These are phyloP conservation scores for Blepharisma stoltei DNA, from an alignment of 73 alveolate species.

Conservation along the genomic window DNA sequence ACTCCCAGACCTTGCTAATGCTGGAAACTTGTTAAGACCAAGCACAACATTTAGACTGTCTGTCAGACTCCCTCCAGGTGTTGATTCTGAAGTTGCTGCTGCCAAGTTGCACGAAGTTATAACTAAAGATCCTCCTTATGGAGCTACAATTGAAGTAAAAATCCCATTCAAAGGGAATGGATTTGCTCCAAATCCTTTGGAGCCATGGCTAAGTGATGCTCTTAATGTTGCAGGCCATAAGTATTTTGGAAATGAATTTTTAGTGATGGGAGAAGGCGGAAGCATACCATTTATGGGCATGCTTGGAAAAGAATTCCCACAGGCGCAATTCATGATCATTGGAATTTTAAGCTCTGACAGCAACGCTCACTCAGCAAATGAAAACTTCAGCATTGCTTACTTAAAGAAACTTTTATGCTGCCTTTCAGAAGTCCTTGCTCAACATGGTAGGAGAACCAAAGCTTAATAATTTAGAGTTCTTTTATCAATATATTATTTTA, in stretches of 20 bases:
- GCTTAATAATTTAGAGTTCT: too few relatives aligned
- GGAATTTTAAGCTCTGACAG: slow-evolving; percentile 95
- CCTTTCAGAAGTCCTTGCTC: slow-evolving; percentile 28
- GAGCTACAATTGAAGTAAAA: slow-evolving; percentile 58
- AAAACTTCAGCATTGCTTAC: slow-evolving; percentile 66
- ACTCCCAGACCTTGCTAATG: slow-evolving; percentile 70
- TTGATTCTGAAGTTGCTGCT: slow-evolving; percentile 64
- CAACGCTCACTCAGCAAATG: slow-evolving; percentile 90
- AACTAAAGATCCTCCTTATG: slow-evolving; percentile 76
- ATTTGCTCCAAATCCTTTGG: slow-evolving; percentile 34
- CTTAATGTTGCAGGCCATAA: slow-evolving; percentile 40
- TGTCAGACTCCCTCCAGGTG: slow-evolving; percentile 86
- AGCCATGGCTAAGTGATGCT: slow-evolving; percentile 37
- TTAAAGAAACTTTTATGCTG: slow-evolving; percentile 63
- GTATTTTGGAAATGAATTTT: slow-evolving; percentile 55
- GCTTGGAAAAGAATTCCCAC: slow-evolving; percentile 78
- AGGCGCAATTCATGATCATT: slow-evolving; percentile 77
- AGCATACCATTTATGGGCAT: slow-evolving; percentile 68
- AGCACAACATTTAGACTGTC: slow-evolving; percentile 71
- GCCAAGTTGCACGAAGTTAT: slow-evolving; percentile 54
- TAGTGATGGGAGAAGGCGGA: slow-evolving; percentile 69
- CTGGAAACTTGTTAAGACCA: slow-evolving; percentile 91
- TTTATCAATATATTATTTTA: too few relatives aligned
- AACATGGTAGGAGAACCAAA: background rate
- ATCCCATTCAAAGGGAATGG: slow-evolving; percentile 57